A percentile compares a stretch with the other conserved stretches of the same genome.
Conservation (phyloP, 2,329 filamentous ascomycete species). For the Colletotrichum chlorophyti region DNA sequence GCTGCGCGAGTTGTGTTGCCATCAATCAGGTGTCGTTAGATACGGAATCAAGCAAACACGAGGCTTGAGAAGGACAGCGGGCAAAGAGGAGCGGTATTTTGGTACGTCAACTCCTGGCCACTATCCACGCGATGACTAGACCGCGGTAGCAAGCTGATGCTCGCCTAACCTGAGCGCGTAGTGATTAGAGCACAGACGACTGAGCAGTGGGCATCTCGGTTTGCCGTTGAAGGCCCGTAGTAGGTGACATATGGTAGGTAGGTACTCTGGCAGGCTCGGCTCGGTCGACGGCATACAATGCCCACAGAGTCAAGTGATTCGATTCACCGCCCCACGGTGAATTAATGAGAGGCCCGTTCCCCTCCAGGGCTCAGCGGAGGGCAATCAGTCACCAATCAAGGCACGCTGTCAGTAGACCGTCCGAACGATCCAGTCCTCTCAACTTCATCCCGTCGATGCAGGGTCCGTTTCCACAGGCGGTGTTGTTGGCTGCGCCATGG, state of each 20-base stretch:
- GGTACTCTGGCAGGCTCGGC: no score
- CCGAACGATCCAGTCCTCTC: constrained; percentile 17
- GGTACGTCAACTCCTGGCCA: not conserved
- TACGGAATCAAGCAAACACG: no score
- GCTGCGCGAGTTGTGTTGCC: constrained; percentile 7
- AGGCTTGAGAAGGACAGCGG: not conserved
- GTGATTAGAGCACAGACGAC: not conserved
- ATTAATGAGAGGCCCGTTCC: no score
- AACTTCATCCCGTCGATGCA: constrained; percentile 24
- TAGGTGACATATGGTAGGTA: no score
- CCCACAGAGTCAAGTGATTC: constrained; percentile 19
- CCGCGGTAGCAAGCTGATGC: no score
- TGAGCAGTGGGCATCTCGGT: not conserved
- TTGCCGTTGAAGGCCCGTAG: not conserved
- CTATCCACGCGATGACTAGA: constrained; percentile 7
- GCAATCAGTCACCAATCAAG: not conserved
- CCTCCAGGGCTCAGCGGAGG: no score
- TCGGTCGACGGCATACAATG: not conserved
- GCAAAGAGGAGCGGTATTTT: not conserved
- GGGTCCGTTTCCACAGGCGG: constrained; percentile 16
- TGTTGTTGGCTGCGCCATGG: not conserved
- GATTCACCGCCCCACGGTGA: not conserved
- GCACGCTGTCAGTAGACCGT: constrained; percentile 1
- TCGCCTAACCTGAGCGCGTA: no score
- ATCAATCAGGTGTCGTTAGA: not conserved